Conservation (phyloP, 2,329 filamentous ascomycete species). For the Lecanicillium sp. region DNA sequence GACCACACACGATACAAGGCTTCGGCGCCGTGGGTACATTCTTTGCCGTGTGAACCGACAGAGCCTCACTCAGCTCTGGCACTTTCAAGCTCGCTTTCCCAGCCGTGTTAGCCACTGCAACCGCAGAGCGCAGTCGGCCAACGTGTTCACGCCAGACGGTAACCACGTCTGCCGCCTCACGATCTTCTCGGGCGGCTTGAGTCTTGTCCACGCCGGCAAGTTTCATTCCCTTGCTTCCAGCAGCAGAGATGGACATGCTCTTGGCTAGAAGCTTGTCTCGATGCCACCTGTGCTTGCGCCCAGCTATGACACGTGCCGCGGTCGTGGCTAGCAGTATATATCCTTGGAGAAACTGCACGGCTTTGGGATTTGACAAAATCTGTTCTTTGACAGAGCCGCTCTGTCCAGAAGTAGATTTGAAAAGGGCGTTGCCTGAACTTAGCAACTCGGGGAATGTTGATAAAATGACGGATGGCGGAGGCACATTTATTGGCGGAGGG, state of each 20-base stretch:
- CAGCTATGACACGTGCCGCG: slow-evolving; percentile 73
- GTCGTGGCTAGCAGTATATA: slow-evolving; percentile 59
- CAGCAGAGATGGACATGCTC: slow-evolving; percentile 77
- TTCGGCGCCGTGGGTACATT: slow-evolving; percentile 66
- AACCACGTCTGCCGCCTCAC: slow-evolving; percentile 73
- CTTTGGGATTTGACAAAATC: slow-evolving; percentile 54
- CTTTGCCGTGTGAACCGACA: slow-evolving; percentile 60
- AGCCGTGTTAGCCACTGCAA: slow-evolving; percentile 57
- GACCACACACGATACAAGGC: slow-evolving; percentile 75
- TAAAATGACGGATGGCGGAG: slow-evolving; percentile 77
- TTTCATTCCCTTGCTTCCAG: slow-evolving; percentile 81
- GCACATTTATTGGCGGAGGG: slow-evolving; percentile 73
- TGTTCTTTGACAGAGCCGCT: slow-evolving; percentile 49
- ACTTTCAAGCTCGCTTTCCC: slow-evolving; percentile 46
- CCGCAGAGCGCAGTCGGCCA: slow-evolving; percentile 63
- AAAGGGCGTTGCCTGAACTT: slow-evolving; percentile 55
- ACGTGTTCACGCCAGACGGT: slow-evolving; percentile 67
- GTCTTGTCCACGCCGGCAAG: slow-evolving; percentile 76
- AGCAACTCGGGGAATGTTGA: slow-evolving; percentile 68
- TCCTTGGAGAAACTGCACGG: slow-evolving; percentile 53
- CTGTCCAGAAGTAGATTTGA: slow-evolving; percentile 55
- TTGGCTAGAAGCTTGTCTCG: slow-evolving; percentile 77
- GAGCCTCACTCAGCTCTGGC: slow-evolving; percentile 63
- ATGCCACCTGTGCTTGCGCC: slow-evolving; percentile 83
- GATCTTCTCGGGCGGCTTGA: slow-evolving; percentile 74